Percentiles rank a stretch among this genome's conserved stretches.
Conservation (phyloP, 768 basidiomycete species). For the Pleurotus eryngii region DNA sequence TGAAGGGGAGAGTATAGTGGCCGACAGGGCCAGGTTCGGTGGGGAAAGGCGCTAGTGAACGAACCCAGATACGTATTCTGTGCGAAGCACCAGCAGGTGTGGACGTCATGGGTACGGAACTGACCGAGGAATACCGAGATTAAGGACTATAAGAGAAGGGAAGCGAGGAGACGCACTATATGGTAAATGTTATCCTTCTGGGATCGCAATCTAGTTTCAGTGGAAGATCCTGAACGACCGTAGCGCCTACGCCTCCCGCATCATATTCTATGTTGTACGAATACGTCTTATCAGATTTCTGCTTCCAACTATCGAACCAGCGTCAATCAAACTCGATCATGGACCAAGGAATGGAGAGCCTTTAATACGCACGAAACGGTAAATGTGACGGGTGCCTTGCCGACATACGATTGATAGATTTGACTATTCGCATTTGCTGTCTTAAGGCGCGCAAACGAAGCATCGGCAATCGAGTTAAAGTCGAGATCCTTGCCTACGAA, state of each 20-base stretch:
- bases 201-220: conserved; percentile 55
- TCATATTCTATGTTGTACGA: conserved; percentile 63
- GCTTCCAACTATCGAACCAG: conserved; percentile 42
- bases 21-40: conserved; percentile 31
- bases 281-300: conserved; percentile 38
- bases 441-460: conserved; percentile 51
- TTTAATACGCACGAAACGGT: conserved; percentile 40
- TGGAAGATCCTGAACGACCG: conserved; percentile 50
- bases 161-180: conserved; percentile 45
- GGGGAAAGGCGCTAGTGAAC: conserved; percentile 36
- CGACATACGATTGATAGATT: conserved; percentile 54
- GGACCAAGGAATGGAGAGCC: not conserved
- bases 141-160: not conserved
- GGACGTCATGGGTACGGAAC: conserved; percentile 53
- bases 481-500: conserved; percentile 69
- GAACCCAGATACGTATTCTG: conserved; percentile 62
- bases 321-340: not conserved
- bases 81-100: conserved; percentile 56
- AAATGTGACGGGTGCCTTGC: conserved; percentile 55
- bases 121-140: conserved; percentile 18
- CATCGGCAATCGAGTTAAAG: conserved; percentile 53
- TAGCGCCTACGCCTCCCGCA: conserved; percentile 55
- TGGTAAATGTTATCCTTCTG: conserved; percentile 48
- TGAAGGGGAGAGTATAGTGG: conserved; percentile 38
- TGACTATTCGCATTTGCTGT: conserved; percentile 39